phyloP scores from a whole-genome alignment of 1,284 basidiomycete genomes.

The Tilletiopsis washingtonensis region DNA sequence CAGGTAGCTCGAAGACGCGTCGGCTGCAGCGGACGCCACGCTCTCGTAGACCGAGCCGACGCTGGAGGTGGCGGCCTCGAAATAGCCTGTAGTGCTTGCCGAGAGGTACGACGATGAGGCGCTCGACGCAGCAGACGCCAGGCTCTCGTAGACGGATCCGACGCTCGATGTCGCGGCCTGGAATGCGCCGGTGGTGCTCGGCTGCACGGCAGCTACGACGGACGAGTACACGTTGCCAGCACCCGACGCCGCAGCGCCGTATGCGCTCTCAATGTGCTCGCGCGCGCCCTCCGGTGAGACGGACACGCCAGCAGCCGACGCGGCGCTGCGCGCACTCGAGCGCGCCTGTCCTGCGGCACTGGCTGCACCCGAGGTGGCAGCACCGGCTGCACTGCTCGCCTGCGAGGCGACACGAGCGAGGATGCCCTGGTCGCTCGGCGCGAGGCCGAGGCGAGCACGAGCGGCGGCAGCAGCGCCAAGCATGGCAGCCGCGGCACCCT shows the following conservation, averaged over 20 bases:
- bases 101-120: neutral
- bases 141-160: neutral
- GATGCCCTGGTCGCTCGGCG: constrained; percentile 12
- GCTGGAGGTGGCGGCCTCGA: neutral
- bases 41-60: neutral
- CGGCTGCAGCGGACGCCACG: neutral
- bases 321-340: constrained; percentile 4
- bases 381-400: neutral
- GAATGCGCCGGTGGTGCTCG: neutral
- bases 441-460: constrained; percentile 17
- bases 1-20: neutral
- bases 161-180: neutral
- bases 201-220: neutral
- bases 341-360: neutral
- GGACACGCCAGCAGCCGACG: constrained; percentile 13
- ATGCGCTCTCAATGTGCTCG: constrained; percentile 11
- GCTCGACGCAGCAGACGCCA: neutral
- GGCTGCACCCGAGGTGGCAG: neutral
- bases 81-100: neutral
- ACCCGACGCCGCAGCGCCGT: neutral
- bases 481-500: constrained; percentile 24
- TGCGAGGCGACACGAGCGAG: constrained; percentile 19
- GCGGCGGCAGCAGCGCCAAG: constrained; percentile 19
- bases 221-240: too few species aligned
- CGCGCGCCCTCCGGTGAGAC: constrained; percentile 13